Conservation (phyloP, 2,329 filamentous ascomycete species). For the Calonectria ilicicola region DNA sequence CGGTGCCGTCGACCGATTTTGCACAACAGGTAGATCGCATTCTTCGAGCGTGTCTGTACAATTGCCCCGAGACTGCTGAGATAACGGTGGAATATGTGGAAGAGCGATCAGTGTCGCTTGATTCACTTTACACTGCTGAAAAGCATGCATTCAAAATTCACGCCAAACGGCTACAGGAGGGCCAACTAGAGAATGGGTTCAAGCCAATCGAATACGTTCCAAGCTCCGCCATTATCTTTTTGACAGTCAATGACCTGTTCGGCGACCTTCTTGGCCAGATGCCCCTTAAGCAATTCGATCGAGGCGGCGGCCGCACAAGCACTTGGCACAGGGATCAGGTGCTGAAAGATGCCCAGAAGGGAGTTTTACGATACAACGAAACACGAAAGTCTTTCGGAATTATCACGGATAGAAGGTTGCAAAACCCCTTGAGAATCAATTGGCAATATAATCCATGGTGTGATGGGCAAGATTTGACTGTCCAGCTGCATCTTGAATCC, state of each 20-base stretch:
- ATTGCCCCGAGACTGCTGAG: too few relatives aligned
- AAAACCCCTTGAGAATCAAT: too few relatives aligned
- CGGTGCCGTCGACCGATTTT: too few relatives aligned
- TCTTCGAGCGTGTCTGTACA: too few relatives aligned
- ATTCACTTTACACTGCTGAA: neutral
- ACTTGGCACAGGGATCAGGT: neutral
- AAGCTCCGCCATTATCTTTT: neutral
- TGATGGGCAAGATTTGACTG: neutral
- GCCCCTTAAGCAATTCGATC: neutral
- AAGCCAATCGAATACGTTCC: neutral
- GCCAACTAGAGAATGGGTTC: neutral
- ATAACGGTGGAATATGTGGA: neutral
- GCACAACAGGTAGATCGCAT: too few relatives aligned
- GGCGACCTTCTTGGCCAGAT: neutral
- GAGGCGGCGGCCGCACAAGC: neutral
- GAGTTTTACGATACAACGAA: neutral
- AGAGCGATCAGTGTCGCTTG: neutral
- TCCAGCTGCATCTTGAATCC: neutral
- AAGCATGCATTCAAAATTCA: neutral
- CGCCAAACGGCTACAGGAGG: neutral
- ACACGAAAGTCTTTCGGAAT: neutral
- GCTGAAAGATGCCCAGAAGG: neutral
- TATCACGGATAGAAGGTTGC: neutral
- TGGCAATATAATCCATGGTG: neutral
- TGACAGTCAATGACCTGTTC: neutral